Base-by-base conservation (phyloP, 108 stramenopile species). In the Phaeodactylum tricornutum region DNA sequence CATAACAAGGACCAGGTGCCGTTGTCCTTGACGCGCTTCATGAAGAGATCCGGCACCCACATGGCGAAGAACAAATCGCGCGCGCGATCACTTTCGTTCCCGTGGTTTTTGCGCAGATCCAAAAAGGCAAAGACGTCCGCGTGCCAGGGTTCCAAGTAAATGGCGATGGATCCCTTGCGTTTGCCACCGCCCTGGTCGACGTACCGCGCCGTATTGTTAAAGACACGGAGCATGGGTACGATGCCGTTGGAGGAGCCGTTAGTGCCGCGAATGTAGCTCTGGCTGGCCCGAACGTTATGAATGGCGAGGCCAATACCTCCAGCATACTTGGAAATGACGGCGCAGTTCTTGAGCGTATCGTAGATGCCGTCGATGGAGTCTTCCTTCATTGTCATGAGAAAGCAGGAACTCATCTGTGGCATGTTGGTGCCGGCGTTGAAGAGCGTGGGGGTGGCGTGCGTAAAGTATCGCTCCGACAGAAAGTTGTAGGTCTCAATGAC, bases 131-230 rank as follows among this genome's bases (percentile, higher is more conserved):
- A 80, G 56, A 99, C 77, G 69, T 99, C 98, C 1, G 97, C 95
- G 64, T 99, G 98, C 98, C 98, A 99, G 1, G 98, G 98, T 70
- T 99, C 98, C 32, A 99, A 71, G 82, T 99, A 99, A 33, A 92
- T 72, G 50, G 97, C 97, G 59, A 99, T 95, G 37, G 76, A 72
- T 26, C 98, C 98, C 67, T 95, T 95, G 33, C 98, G 73, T 85
- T 99, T 99, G 64, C 97, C 97, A 12, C 98, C 98, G 34, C 98
- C 98, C 70, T 99, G 98, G 59, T 98, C 93, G 41, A 95, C 94
- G 69, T 97, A 99, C 26, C 96, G 81, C 2, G 96, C 96, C 21
- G 98, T 99, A 67, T 94, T 95, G 85, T 96, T 93, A 67, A 95
- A 99, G 33, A 99, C 98, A 26, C 98, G 90, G 17, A 99, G 81